phyloP scores from a whole-genome alignment of 1,139 yeast species.

The Pichiaceae sp. region DNA sequence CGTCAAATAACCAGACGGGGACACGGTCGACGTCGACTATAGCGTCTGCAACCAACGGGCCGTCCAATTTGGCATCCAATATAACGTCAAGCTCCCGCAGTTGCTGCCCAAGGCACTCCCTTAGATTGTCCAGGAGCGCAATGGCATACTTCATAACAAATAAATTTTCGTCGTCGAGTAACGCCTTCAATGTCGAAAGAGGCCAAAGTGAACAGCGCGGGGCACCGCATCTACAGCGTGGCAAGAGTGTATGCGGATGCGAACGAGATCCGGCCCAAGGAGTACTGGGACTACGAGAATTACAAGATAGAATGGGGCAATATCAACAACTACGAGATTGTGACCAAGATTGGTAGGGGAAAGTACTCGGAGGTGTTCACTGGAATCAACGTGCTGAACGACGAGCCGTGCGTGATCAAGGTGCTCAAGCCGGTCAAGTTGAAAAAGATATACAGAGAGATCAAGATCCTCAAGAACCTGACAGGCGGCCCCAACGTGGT shows the following conservation, averaged over 20 bases:
- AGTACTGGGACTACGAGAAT: constrained; percentile 89
- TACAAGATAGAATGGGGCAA: constrained; percentile 50
- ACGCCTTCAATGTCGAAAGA: constrained; percentile 1
- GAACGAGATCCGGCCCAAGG: constrained; percentile 66
- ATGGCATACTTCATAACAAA: too few relatives aligned
- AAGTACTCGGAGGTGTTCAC: constrained; percentile 95
- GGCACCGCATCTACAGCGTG: constrained; percentile 42
- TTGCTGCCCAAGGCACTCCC: too few relatives aligned
- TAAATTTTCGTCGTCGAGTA: too few relatives aligned
- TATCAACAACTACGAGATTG: constrained; percentile 78
- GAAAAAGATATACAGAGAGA: constrained; percentile 93
- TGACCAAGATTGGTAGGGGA: constrained; percentile 91
- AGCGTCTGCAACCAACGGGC: too few relatives aligned
- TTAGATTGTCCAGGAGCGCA: too few relatives aligned
- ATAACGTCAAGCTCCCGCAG: too few relatives aligned
- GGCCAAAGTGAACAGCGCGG: constrained; percentile 19
- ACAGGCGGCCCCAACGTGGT: constrained; percentile 84
- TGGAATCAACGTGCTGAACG: constrained; percentile 55
- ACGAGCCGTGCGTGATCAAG: constrained; percentile 67
- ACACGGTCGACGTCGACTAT: not conserved
- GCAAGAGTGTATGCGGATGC: constrained; percentile 88
- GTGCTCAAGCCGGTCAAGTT: constrained; percentile 95
- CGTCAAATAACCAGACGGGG: not conserved
- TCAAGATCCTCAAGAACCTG: constrained; percentile 82
- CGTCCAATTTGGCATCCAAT: too few relatives aligned